Percentiles rank a stretch among this genome's conserved stretches.
Conservation (phyloP, 192 early-diverging fungal species). For the Coemansia sp. region DNA sequence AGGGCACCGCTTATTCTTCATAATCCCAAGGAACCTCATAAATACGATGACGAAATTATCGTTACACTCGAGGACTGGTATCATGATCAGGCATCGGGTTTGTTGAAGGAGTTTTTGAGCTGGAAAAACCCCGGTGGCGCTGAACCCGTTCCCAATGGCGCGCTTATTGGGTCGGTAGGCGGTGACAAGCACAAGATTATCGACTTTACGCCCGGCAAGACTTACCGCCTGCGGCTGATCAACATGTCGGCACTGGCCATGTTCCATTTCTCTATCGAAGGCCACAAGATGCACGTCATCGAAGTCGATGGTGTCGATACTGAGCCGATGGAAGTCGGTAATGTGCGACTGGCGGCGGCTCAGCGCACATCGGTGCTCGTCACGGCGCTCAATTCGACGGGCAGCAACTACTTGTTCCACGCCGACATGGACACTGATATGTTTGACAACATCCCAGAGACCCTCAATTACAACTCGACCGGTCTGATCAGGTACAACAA, state of each 20-base stretch:
- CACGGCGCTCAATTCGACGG: slow-evolving; percentile 65
- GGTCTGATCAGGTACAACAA: slow-evolving; percentile 62
- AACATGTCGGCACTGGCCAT: slow-evolving; percentile 78
- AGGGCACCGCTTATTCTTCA: slow-evolving; percentile 74
- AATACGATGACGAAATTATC: slow-evolving; percentile 73
- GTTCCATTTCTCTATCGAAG: slow-evolving; percentile 81
- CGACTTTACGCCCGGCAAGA: slow-evolving; percentile 74
- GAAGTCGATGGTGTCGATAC: slow-evolving; percentile 81
- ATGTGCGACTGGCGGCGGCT: slow-evolving; percentile 68
- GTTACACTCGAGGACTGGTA: slow-evolving; percentile 77
- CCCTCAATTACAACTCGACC: slow-evolving; percentile 64
- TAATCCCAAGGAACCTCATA: slow-evolving; percentile 60
- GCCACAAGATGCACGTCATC: slow-evolving; percentile 77
- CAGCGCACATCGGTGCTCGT: slow-evolving; percentile 85
- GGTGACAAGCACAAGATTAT: slow-evolving; percentile 46
- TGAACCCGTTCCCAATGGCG: slow-evolving; percentile 70
- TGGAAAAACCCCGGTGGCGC: slow-evolving; percentile 68
- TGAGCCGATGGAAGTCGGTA: slow-evolving; percentile 59
- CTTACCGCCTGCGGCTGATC: slow-evolving; percentile 83
- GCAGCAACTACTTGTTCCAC: slow-evolving; percentile 72
- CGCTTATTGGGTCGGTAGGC: slow-evolving; percentile 65
- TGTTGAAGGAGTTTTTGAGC: slow-evolving; percentile 65
- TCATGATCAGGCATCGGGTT: slow-evolving; percentile 62
- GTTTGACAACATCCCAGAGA: slow-evolving; percentile 70
- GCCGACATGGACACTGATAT: slow-evolving; percentile 77